Evolutionary conservation across 1,139 yeast genomes (phyloP).

Genomic region (Meyerozyma sp.): DNA sequence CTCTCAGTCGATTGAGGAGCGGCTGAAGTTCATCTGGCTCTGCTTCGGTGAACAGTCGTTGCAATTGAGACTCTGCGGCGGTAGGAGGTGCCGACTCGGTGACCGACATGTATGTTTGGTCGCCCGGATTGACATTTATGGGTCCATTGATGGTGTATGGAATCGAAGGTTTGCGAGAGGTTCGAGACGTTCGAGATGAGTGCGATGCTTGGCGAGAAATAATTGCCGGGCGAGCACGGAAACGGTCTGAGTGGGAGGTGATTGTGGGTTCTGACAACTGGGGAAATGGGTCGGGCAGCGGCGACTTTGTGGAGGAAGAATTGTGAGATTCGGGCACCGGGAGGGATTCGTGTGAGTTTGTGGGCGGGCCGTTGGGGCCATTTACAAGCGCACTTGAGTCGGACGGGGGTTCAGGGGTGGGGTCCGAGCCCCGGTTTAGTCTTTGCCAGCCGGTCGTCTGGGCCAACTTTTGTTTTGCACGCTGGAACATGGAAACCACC

Average conservation of each 20-base stretch:
- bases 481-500: background rate
- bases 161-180: background rate
- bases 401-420: background rate
- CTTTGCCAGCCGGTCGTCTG: background rate
- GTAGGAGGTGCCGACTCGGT: background rate
- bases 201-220: background rate
- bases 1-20: slow-evolving; percentile 1
- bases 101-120: background rate
- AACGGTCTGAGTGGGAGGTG: background rate
- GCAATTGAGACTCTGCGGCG: background rate
- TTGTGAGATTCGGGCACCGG: background rate
- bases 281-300: background rate
- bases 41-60: background rate
- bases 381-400: background rate
- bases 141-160: background rate
- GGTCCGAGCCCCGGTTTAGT: too few relatives aligned
- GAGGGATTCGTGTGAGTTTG: background rate
- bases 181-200: background rate
- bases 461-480: background rate
- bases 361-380: background rate
- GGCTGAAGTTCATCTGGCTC: background rate
- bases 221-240: background rate
- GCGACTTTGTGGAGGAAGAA: background rate
- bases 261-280: background rate
- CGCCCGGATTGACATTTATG: background rate